Evolutionary conservation across 148 eudicot genomes (phyloP), one percentile per base, ranked within the genome.

Genomic region (Beta vulgaris): DNA sequence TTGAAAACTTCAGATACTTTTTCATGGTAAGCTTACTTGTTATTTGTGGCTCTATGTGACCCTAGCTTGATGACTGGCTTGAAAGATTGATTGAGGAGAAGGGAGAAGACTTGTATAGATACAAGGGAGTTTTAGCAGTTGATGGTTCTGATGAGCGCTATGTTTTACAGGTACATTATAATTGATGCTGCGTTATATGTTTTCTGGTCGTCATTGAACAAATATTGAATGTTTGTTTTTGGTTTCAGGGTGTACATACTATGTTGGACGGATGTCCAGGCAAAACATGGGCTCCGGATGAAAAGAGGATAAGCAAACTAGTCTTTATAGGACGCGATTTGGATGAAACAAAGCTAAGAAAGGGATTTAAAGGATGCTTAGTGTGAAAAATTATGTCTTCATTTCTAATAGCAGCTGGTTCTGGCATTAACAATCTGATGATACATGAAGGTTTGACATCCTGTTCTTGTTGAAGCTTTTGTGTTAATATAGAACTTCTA

Each of bases 1-100:
- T n/a, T n/a, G n/a, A n/a, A n/a, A n/a, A n/a, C n/a, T n/a, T n/a
- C n/a, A n/a, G n/a, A n/a, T 43, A 10, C 39, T 18, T 46, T n/a
- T 37, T 35, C 31, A 44, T 55, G 32, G 18, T 28, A 32, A 10
- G 42, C 42, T 39, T 39, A 39, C 42, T 34, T 72, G 11, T 36
- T 25, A 13, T 64, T 29, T 74, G 23, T 6, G 35, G 1, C 31
- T 73, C 12, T 26, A 69, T 69, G 21, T 62, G 36, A 31, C 31
- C 15, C 11, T 51, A 93, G 98, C 85, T 93, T 78, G 98, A 93
- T 75, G 98, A 93, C 83, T 93, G 98, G 98, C 95, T 91, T 55
- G 98, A 91, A 82, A 87, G 93, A 73, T 68, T 90, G 66, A 79
- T 90, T 0, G 97, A 91, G 82, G 95, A 93, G 78, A 93, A 90